A percentile compares a stretch with the other conserved stretches of the same genome.
Conservation (phyloP, 192 early-diverging fungal genomes). For the Coemansia sp. region DNA sequence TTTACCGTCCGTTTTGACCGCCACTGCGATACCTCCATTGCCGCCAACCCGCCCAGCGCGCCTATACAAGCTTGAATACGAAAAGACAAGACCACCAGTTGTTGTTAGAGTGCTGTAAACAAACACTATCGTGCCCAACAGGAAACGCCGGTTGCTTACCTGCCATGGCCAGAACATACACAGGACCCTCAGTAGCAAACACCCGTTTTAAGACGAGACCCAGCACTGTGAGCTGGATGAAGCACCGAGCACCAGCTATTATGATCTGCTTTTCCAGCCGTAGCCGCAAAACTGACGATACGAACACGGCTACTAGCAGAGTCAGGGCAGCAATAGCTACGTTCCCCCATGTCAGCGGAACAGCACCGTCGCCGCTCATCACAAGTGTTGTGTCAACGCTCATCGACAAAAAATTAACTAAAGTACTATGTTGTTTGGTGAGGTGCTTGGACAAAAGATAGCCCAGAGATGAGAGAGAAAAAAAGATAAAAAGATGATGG, state of each 20-base stretch:
- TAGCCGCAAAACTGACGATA: constrained; percentile 30
- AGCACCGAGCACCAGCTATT: constrained; percentile 68
- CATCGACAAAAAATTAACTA: neutral
- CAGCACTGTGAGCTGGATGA: constrained; percentile 79
- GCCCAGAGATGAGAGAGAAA: constrained; percentile 5
- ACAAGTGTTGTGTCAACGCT: constrained; percentile 1
- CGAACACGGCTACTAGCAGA: constrained; percentile 29
- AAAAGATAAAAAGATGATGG: neutral
- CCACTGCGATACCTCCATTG: constrained; percentile 48
- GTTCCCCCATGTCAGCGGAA: constrained; percentile 42
- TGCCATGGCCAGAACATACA: constrained; percentile 60
- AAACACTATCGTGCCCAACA: neutral
- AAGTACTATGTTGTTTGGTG: neutral
- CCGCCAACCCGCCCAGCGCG: constrained; percentile 44
- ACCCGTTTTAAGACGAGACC: constrained; percentile 69
- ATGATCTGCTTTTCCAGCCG: constrained; percentile 55
- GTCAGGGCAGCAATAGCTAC: constrained; percentile 40
- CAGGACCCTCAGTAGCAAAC: constrained; percentile 59
- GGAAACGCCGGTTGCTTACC: constrained; percentile 10
- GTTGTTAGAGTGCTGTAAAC: neutral
- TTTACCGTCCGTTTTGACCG: constrained; percentile 66
- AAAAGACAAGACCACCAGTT: neutral
- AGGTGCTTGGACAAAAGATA: neutral
- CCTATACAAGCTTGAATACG: constrained; percentile 14
- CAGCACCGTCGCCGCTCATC: neutral